A percentile compares a stretch with the other conserved stretches of the same genome.
These are phyloP conservation scores for Magnaporthales sp. DNA, from an alignment of 2,329 filamentous ascomycete genomes.

Conservation along the genomic window DNA sequence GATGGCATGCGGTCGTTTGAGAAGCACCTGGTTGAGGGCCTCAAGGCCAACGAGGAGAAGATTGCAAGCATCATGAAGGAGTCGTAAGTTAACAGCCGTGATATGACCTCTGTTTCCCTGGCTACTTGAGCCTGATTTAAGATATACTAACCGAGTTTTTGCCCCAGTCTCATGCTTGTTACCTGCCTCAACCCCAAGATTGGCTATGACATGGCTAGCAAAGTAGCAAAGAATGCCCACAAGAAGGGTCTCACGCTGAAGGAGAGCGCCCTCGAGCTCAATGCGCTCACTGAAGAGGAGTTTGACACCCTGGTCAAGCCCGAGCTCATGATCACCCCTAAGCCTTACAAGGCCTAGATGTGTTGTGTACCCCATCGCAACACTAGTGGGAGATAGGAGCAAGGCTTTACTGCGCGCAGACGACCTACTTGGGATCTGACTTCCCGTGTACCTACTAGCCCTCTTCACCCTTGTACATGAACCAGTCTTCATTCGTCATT, in stretches of 20 bases:
- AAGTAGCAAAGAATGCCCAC: slow-evolving; percentile 97
- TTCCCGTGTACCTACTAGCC: neutral
- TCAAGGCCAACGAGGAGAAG: slow-evolving; percentile 89
- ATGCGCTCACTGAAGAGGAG: slow-evolving; percentile 79
- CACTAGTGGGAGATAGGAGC: neutral
- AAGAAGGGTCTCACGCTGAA: slow-evolving; percentile 96
- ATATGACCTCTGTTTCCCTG: neutral
- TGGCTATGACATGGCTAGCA: slow-evolving; percentile 93
- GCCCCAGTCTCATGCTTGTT: slow-evolving; percentile 83
- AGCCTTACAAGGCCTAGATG: slow-evolving; percentile 42
- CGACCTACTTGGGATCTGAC: no score
- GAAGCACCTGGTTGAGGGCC: slow-evolving; percentile 80
- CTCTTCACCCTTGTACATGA: neutral
- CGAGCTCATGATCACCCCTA: slow-evolving; percentile 89
- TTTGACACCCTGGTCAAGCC: slow-evolving; percentile 86
- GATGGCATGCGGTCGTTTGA: slow-evolving; percentile 95
- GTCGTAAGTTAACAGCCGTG: slow-evolving; percentile 51
- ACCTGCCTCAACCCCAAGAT: slow-evolving; percentile 97
- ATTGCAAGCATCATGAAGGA: slow-evolving; percentile 88
- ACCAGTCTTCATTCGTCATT: neutral
- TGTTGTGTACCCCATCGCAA: neutral
- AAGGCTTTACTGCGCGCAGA: neutral
- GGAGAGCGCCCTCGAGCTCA: slow-evolving; percentile 85
- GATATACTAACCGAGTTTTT: slow-evolving; percentile 3
- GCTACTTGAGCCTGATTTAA: neutral